Evolutionary conservation across 2,329 filamentous ascomycete genomes (phyloP).

Genomic region (Cladosporium sp.): DNA sequence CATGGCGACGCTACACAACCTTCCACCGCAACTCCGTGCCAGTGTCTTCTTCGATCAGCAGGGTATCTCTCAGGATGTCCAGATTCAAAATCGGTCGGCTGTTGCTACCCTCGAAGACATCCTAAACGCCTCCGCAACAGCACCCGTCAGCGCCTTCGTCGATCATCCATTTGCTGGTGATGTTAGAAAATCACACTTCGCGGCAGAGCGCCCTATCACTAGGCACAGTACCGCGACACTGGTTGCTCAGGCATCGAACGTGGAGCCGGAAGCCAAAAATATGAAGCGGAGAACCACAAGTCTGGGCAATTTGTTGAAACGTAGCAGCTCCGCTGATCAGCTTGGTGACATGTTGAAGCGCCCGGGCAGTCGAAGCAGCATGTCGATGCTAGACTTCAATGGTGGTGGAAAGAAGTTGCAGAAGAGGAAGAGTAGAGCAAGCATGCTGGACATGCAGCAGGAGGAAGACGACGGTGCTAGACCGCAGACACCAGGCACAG

Average conservation of each 20-base stretch:
- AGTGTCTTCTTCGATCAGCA: slow-evolving; percentile 82
- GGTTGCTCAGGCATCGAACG: slow-evolving; percentile 6
- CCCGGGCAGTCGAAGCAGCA: slow-evolving; percentile 14
- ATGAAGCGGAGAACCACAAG: slow-evolving; percentile 14
- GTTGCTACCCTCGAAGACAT: slow-evolving; percentile 87
- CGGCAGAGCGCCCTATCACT: slow-evolving; percentile 35
- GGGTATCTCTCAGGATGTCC: slow-evolving; percentile 50
- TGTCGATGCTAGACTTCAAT: slow-evolving; percentile 22
- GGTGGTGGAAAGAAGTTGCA: slow-evolving; percentile 30
- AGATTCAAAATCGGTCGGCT: slow-evolving; percentile 70
- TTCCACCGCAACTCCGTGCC: slow-evolving; percentile 84
- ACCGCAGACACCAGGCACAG: slow-evolving; percentile 18
- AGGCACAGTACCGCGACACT: slow-evolving; percentile 21
- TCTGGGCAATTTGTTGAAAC: slow-evolving; percentile 11
- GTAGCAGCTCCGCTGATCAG: slow-evolving; percentile 2
- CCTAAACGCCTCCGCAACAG: slow-evolving; percentile 79
- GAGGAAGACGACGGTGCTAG: slow-evolving; percentile 18
- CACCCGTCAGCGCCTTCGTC: slow-evolving; percentile 86
- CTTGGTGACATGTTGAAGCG: background rate
- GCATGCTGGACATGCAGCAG: slow-evolving; percentile 20
- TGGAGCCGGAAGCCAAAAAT: slow-evolving; percentile 9
- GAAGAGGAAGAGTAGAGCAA: slow-evolving; percentile 33
- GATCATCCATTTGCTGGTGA: slow-evolving; percentile 80
- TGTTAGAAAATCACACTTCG: slow-evolving; percentile 71
- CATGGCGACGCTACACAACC: slow-evolving; percentile 38